A percentile compares a stretch with the other conserved stretches of the same genome.
phyloP scores from a whole-genome alignment of 345 rosid species.

The Nasturtium officinale region DNA sequence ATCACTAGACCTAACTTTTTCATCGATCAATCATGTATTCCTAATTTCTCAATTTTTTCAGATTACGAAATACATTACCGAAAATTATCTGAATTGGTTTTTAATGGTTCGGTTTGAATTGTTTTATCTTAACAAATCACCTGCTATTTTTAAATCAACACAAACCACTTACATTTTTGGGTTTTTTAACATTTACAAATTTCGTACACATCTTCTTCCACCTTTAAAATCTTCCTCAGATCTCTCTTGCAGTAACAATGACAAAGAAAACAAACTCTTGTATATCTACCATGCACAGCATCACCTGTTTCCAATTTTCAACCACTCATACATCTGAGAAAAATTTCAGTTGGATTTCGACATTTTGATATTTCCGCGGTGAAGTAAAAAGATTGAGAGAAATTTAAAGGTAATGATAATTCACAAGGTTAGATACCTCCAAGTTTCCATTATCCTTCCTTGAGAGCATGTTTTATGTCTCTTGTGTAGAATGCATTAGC shows the following conservation, averaged over 20 bases:
- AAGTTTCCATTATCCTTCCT: slow-evolving; percentile 5
- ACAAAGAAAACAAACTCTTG: slow-evolving; percentile 6
- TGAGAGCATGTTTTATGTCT: not conserved
- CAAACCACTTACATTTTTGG: slow-evolving; percentile 31
- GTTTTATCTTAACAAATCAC: not conserved
- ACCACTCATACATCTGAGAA: too few relatives aligned
- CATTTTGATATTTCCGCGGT: not conserved
- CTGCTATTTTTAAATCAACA: not conserved
- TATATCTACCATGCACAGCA: not conserved
- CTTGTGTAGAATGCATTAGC: slow-evolving; percentile 25
- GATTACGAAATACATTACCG: not conserved
- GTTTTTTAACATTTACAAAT: slow-evolving; percentile 21
- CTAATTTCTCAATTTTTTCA: not conserved
- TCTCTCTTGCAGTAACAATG: slow-evolving; percentile 13
- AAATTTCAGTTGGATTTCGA: too few relatives aligned
- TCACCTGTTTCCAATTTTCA: not conserved
- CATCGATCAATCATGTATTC: slow-evolving; percentile 1
- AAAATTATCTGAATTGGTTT: not conserved
- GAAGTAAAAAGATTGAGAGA: not conserved
- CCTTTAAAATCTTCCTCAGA: slow-evolving; percentile 5
- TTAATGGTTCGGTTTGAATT: slow-evolving; percentile 18
- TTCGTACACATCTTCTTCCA: slow-evolving; percentile 31
- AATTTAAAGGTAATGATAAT: slow-evolving; percentile 25
- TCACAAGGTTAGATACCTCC: slow-evolving; percentile 20
- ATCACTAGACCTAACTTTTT: not conserved